A percentile compares a stretch with the other conserved stretches of the same genome.
Evolutionary conservation across 2,329 filamentous ascomycete species (phyloP).

Genomic region (Hymenoscyphus fraxineus): DNA sequence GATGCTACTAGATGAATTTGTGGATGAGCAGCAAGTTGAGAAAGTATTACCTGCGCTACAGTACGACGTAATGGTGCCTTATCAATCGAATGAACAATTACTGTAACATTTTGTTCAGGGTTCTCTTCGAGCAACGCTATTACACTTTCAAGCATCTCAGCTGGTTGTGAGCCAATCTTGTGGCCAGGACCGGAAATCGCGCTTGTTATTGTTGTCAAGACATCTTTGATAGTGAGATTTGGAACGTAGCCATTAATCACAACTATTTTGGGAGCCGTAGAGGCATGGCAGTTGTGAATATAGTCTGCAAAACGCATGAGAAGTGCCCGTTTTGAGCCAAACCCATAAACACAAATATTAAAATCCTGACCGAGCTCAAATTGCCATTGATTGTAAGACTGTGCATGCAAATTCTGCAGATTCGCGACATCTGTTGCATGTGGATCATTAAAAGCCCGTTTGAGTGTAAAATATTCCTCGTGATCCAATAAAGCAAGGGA

Average conservation of each 20-base stretch:
- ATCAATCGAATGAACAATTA: constrained; percentile 86
- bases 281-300: constrained; percentile 46
- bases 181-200: constrained; percentile 49
- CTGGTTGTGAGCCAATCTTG: constrained; percentile 48
- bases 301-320: constrained; percentile 72
- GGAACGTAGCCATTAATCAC: constrained; percentile 82
- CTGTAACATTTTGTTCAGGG: constrained; percentile 48
- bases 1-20: constrained; percentile 72
- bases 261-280: constrained; percentile 56
- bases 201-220: constrained; percentile 64
- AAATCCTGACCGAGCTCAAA: constrained; percentile 88
- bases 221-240: constrained; percentile 62
- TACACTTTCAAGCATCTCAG: constrained; percentile 65
- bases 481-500: constrained; percentile 76
- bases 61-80: constrained; percentile 69
- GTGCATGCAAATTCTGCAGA: constrained; percentile 69
- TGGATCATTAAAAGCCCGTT: constrained; percentile 59
- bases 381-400: constrained; percentile 85
- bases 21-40: constrained; percentile 71
- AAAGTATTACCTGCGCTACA: constrained; percentile 66
- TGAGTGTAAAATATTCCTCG: constrained; percentile 80
- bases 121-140: constrained; percentile 55
- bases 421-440: constrained; percentile 68
- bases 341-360: constrained; percentile 87
- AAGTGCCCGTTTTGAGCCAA: constrained; percentile 79